A percentile compares a stretch with the other conserved stretches of the same genome.
phyloP scores from a whole-genome alignment of 2,329 filamentous ascomycete species.

The Neocatenulostroma microsporum region DNA sequence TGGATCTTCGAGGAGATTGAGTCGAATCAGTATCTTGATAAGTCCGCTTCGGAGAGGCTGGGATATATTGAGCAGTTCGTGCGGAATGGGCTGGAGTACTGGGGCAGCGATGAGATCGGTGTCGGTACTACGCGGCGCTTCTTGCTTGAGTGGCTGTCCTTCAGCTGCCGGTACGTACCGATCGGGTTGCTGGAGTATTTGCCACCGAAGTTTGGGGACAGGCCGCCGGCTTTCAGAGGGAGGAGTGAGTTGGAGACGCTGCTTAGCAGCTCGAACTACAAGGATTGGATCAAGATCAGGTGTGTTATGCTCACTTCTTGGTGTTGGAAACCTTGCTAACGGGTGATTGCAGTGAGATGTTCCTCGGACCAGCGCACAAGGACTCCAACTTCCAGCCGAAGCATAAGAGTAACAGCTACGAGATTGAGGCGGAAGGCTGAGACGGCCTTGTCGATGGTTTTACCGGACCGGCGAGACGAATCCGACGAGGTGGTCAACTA shows the following conservation, averaged over 20 bases:
- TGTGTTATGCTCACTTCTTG: no score
- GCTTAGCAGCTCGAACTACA: constrained; percentile 81
- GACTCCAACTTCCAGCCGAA: constrained; percentile 95
- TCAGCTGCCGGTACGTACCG: constrained; percentile 84
- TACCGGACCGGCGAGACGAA: no score
- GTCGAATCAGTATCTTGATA: constrained; percentile 87
- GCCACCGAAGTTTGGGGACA: constrained; percentile 80
- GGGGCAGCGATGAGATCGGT: constrained; percentile 92
- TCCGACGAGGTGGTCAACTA: no score
- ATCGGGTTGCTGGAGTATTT: constrained; percentile 80
- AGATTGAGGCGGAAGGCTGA: constrained; percentile 64
- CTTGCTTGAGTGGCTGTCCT: constrained; percentile 91
- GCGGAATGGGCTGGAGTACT: constrained; percentile 82
- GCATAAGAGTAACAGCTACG: constrained; percentile 91
- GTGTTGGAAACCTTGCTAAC: no score
- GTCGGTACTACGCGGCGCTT: constrained; percentile 86
- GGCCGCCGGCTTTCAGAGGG: constrained; percentile 75
- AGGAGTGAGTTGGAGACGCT: constrained; percentile 91
- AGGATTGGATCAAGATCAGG: constrained; percentile 99
- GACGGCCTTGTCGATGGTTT: no score
- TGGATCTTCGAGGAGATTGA: constrained; percentile 98
- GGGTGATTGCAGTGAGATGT: constrained; percentile 99
- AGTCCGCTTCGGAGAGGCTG: constrained; percentile 80
- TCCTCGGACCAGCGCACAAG: constrained; percentile 79
- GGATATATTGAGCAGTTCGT: constrained; percentile 81